These are phyloP conservation scores for Backusella liffmaniae DNA, from an alignment of 192 early-diverging fungal genomes.

Conservation along the genomic window DNA sequence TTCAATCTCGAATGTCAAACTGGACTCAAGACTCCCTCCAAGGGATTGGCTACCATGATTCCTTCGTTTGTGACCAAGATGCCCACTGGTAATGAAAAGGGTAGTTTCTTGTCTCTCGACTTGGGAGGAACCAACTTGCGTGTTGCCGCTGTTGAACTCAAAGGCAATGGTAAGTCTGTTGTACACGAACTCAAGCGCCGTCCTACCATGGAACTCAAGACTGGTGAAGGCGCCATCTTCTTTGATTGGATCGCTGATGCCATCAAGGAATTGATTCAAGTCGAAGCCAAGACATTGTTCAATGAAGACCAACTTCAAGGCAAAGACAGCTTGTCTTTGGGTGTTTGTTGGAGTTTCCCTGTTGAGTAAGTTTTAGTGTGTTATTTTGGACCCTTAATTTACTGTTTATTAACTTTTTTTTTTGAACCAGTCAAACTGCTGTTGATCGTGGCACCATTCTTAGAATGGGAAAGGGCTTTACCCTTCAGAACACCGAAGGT, in stretches of 20 bases:
- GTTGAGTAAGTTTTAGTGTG: constrained; percentile 57
- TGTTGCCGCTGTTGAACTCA: constrained; percentile 77
- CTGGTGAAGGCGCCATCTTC: constrained; percentile 61
- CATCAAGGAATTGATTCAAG: constrained; percentile 31
- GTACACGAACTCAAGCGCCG: constrained; percentile 73
- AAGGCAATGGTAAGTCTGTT: constrained; percentile 68
- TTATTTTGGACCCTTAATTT: background rate
- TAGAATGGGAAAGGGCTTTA: constrained; percentile 86
- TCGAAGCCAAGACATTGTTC: constrained; percentile 31
- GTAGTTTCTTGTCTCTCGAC: constrained; percentile 88
- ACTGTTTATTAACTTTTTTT: background rate
- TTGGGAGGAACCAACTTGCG: constrained; percentile 96
- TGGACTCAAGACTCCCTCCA: constrained; percentile 42
- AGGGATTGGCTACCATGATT: constrained; percentile 73
- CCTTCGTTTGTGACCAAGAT: constrained; percentile 84
- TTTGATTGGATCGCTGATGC: constrained; percentile 85
- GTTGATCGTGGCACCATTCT: constrained; percentile 49
- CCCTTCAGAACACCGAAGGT: constrained; percentile 70
- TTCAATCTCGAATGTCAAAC: constrained; percentile 33
- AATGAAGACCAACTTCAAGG: constrained; percentile 22
- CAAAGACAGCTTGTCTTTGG: constrained; percentile 41
- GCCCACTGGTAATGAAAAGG: constrained; percentile 83
- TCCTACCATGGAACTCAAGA: constrained; percentile 77
- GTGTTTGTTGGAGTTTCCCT: constrained; percentile 87
- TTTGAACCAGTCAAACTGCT: constrained; percentile 50